phyloP scores from a whole-genome alignment of 371 early-diverging fungal genomes.

The Mortierella sp. region DNA sequence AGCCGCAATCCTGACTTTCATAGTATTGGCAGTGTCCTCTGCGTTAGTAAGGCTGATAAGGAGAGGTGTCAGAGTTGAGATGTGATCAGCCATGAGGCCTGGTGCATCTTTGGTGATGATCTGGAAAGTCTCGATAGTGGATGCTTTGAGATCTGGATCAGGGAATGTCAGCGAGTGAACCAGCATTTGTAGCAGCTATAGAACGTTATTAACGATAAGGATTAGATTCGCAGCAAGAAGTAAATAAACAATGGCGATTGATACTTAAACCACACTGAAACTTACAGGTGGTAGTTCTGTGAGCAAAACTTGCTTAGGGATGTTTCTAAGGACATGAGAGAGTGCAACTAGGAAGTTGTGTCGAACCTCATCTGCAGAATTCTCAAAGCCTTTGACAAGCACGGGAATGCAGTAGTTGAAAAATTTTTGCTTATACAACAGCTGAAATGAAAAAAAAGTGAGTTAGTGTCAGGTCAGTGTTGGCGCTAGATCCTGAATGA shows the following conservation, averaged over 20 bases:
- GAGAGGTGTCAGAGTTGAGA: slow-evolving; percentile 64
- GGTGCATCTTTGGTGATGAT: slow-evolving; percentile 74
- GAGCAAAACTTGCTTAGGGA: slow-evolving; percentile 85
- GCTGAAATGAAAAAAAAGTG: slow-evolving; percentile 56
- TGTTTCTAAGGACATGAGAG: slow-evolving; percentile 83
- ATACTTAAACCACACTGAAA: background rate
- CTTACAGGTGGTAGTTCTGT: slow-evolving; percentile 81
- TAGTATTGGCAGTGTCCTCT: slow-evolving; percentile 59
- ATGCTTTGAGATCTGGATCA: slow-evolving; percentile 74
- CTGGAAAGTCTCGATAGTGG: slow-evolving; percentile 82
- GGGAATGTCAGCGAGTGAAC: slow-evolving; percentile 75
- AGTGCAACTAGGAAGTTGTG: slow-evolving; percentile 83
- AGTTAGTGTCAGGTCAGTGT: background rate
- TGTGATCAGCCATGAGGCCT: slow-evolving; percentile 69
- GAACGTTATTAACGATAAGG: background rate
- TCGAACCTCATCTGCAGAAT: slow-evolving; percentile 63
- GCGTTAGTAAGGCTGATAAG: slow-evolving; percentile 59
- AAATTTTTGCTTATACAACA: slow-evolving; percentile 87
- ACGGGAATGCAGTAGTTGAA: slow-evolving; percentile 81
- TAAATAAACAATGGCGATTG: background rate
- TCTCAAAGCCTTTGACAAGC: slow-evolving; percentile 74
- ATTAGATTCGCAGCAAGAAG: slow-evolving; percentile 3
- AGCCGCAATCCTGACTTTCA: slow-evolving; percentile 80
- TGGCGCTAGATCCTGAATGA: background rate
- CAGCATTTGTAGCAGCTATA: slow-evolving; percentile 80